Percentiles rank a stretch among this genome's conserved stretches.
Conservation (phyloP, 805 yeast genomes). For the Yamadazyma ubonensis region DNA sequence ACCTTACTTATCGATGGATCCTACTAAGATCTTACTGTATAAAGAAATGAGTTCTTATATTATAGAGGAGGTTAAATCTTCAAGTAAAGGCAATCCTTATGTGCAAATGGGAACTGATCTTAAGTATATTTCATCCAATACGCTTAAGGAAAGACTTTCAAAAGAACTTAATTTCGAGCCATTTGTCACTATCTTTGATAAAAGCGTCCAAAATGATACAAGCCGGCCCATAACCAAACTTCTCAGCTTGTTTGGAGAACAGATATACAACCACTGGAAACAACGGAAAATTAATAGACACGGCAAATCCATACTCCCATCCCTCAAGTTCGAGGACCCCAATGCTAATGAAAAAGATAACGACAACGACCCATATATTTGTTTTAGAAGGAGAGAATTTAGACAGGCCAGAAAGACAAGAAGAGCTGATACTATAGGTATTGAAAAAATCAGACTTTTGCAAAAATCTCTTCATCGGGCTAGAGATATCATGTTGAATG, state of each 20-base stretch:
- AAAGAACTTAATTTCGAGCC: constrained; percentile 54
- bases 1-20: constrained; percentile 86
- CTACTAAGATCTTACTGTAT: constrained; percentile 66
- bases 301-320: constrained; percentile 73
- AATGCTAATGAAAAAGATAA: constrained; percentile 70
- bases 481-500: constrained; percentile 61
- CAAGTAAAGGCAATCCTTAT: constrained; percentile 26
- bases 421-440: constrained; percentile 86
- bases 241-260: constrained; percentile 59
- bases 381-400: constrained; percentile 93
- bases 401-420: constrained; percentile 96
- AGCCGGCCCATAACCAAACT: constrained; percentile 48
- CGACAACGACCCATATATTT: constrained; percentile 90
- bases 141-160: constrained; percentile 56
- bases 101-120: constrained; percentile 28
- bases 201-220: constrained; percentile 19
- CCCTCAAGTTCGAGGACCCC: constrained; percentile 80
- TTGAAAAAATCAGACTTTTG: constrained; percentile 73
- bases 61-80: constrained; percentile 31
- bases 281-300: constrained; percentile 62
- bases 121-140: constrained; percentile 49
- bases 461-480: constrained; percentile 79
- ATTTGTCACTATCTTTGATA: constrained; percentile 60
- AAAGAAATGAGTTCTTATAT: constrained; percentile 62
- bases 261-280: constrained; percentile 81